Evolutionary conservation across 768 basidiomycete species (phyloP), one percentile per base, ranked within the genome.

Genomic region (Tremella fuciformis): DNA sequence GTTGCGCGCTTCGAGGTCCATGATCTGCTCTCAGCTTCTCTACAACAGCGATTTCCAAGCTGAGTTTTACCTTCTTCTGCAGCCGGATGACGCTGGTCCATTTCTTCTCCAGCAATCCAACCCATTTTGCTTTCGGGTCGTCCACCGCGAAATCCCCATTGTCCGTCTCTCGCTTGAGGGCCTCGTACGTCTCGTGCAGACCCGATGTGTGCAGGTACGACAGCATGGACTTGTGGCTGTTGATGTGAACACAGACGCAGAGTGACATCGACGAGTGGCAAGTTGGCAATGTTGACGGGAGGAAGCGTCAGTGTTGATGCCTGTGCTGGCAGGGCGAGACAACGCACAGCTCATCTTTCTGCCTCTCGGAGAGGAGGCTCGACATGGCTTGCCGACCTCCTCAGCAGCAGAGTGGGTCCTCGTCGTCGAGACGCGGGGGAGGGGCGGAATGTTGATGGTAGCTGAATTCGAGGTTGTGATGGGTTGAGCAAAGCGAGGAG

Each of bases 11-110:
- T 96, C 92, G 24, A 97, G 82, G 78, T 94, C 92, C 88, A 94
- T 91, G 69, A 97, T 91, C 92, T 96, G 66, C 19, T 4, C 22
- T 22, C 6, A 46, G 42, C 42, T 46, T 22, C 42, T 6, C 15
- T 41, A 21, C 60, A 22, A 55, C 13, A n/a, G n/a, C n/a, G n/a
- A n/a, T n/a, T n/a, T n/a, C n/a, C 51, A 47, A 26, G 22, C 41
- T 1, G 29, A 46, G 1, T 63, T 73, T 63, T 60, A 87, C 91
- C 85, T 93, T 94, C 82, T 93, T 90, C 80, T 97, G 93, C 75
- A 97, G 78, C 65, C 93, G 83, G 58, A 97, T 93, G 34, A 96
- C 91, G 71, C 88, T 89, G 50, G 90, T 94, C 93, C 93, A 97
- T 78, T 97, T 97, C 86, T 94, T 94, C 81, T 91, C 93, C 60